Evolutionary conservation across 75 land plant genomes (phyloP), one percentile per base, ranked within the genome.

Genomic region (Azolla pinnata): DNA sequence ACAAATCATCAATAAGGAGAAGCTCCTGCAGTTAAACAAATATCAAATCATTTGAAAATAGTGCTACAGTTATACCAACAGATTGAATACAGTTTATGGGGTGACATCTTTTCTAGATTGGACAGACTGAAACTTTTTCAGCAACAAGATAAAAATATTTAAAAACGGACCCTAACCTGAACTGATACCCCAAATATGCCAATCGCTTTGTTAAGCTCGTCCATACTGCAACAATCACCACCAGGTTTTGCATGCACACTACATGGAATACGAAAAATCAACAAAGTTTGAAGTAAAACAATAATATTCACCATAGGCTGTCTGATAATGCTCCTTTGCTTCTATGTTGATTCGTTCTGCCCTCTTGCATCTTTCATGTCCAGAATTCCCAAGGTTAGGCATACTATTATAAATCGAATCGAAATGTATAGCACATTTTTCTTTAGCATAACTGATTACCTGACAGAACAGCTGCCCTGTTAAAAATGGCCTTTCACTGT

Each of bases 1-100:
- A 80, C 45, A 92, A 60, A 67, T 92, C 95, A 66, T 92, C 97
- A 62, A 92, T 88, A 23, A 88, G 78, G 63, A 88, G 73, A 32
- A 88, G 78, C 65, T 92, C 97, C 97, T 92, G 68, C 46, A 62
- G 29, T 33, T 10, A 20, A 57, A 30, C 31, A 17, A 29, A 32
- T 21, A 29, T 4, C 0, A 9, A 0, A 19, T 12, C 24, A 33
- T 7, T 38, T 7, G 42, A 38, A 29, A 55, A 55, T 31, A 55
- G 53, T 20, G 8, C n/a, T 26, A 25, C 19, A 18, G 28, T 27
- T 7, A 44, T 31, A 28, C 14, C 29, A 31, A 42, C 2, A 50
- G 25, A 30, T 31, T 50, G 5, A 16, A 29, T n/a, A n/a, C n/a
- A n/a, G n/a, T n/a, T n/a, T n/a, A n/a, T n/a, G n/a, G n/a, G n/a